These are phyloP conservation scores for Talaromyces nanjingensis DNA, from an alignment of 495 filamentous ascomycete genomes.

Conservation along the genomic window DNA sequence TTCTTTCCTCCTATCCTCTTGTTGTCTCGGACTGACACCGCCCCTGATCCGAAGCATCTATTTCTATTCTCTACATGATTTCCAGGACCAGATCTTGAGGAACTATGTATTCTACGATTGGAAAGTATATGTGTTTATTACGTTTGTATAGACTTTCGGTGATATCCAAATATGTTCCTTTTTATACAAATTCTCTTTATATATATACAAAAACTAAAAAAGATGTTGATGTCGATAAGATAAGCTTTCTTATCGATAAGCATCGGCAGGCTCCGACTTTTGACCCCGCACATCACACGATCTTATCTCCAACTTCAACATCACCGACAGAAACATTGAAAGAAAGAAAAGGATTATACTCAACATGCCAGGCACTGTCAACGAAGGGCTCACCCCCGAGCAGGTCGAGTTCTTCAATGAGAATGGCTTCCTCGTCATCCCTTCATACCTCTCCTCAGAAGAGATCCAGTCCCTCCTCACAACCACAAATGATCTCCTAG, in stretches of 20 bases:
- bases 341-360: neutral
- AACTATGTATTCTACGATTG: no score
- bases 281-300: neutral
- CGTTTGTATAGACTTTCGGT: no score
- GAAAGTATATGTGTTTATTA: no score
- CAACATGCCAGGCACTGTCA: neutral
- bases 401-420: slow-evolving; percentile 67
- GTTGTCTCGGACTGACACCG: no score
- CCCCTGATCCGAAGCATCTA: no score
- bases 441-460: slow-evolving; percentile 57
- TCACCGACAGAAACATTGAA: neutral
- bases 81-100: no score
- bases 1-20: no score
- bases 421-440: slow-evolving; percentile 89
- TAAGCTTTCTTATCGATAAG: neutral
- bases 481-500: slow-evolving; percentile 68
- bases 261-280: neutral
- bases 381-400: slow-evolving; percentile 51
- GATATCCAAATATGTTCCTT: no score
- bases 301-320: neutral
- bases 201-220: no score
- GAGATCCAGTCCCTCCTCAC: slow-evolving; percentile 62
- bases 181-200: no score
- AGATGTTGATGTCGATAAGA: neutral
- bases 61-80: no score